phyloP scores from a whole-genome alignment of 2,329 filamentous ascomycete species.

The Trichophyton simii region DNA sequence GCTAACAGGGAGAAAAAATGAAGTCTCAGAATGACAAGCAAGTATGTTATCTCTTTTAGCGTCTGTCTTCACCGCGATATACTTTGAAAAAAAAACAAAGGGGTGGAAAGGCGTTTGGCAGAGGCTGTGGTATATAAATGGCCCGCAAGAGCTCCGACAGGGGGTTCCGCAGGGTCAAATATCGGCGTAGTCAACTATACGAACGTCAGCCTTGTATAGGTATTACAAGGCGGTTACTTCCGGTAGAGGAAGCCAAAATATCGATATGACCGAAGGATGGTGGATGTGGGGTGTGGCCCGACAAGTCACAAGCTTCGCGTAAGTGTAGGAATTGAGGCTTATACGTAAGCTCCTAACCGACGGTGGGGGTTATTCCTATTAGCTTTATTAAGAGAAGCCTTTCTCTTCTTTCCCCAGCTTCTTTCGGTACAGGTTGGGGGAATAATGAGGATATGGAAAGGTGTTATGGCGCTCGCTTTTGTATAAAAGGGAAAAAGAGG shows the following conservation, averaged over 20 bases:
- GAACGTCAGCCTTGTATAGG: not conserved
- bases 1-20: not conserved
- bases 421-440: too few relatives aligned
- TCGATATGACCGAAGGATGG: not conserved
- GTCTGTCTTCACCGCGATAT: not conserved
- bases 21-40: not conserved
- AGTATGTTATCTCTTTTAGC: not conserved
- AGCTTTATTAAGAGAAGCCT: not conserved
- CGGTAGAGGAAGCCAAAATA: not conserved
- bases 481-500: not conserved
- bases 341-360: not conserved
- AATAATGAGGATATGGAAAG: not conserved
- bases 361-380: not conserved
- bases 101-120: not conserved
- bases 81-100: not conserved
- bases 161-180: not conserved
- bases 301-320: not conserved
- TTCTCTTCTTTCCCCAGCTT: not conserved
- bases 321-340: not conserved
- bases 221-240: constrained; percentile 1
- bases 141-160: not conserved
- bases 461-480: not conserved
- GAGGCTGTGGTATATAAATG: not conserved
- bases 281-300: not conserved
- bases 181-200: not conserved